Evolutionary conservation across 176 grass and related monocot genomes (phyloP), one percentile per base, ranked within the genome.

Genomic region (Puya raimondii): DNA sequence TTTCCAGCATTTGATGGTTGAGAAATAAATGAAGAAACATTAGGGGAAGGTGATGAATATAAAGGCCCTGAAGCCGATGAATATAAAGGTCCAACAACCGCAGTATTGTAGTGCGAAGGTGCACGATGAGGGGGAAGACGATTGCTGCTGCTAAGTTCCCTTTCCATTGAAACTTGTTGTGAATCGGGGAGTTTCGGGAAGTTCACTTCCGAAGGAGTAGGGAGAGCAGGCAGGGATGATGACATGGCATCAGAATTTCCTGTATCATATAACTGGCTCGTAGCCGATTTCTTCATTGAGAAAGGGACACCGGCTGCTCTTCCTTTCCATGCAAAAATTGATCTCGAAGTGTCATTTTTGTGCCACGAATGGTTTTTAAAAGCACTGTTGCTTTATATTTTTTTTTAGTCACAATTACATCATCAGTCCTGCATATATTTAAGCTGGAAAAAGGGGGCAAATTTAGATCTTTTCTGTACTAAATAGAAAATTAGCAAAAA

Each of bases 171-270:
- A 74, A 84, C 68, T 50, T 72, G 74, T 47, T 85, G 86, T 9
- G 16, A 27, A 63, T 76, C 79, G 0, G 75, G 79, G 51, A 85
- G 71, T 72, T 69, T 88, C 1, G 50, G 47, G 68, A 85, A 79
- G 75, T n/a, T 73, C 33, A 72, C 78, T 78, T 87, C 75, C 75
- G 86, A 64, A 63, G 81, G 53, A 85, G 77, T 76, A 48, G 81
- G 91, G 52, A 95, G 70, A 72, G 83, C 49, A 69, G 91, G 84
- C 63, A 90, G 63, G 50, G 86, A 79, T 47, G 91, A 85, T 72
- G 87, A 80, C 81, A 95, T 87, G 18, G 73, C 54, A 67, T 72
- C 83, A 58, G 86, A 79, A 75, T 64, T 59, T 16, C 75, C 82
- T 64, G 79, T 76, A 53, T 12, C 82, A 59, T 59, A 81, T 48